Evolutionary conservation across 2,329 filamentous ascomycete species (phyloP), one percentile per base, ranked within the genome.

Genomic region (Aureobasidium lini): DNA sequence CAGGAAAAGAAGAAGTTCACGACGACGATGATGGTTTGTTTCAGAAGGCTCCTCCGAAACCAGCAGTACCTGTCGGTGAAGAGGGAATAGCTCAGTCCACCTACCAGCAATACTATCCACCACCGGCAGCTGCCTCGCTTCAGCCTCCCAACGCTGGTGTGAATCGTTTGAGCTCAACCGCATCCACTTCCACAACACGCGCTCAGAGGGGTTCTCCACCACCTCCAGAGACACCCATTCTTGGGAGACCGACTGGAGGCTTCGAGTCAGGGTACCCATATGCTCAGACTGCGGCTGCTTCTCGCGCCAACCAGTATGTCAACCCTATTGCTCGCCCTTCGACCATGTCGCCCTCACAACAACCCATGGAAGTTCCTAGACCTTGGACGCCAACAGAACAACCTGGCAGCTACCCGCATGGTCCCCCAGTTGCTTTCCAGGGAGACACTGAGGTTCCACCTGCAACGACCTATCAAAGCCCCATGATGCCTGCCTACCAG

Each of bases 381-480:
- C 92, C 92, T 32, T 97, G 93, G 94, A 97, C 93, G 9, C 94
- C 94, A 0, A 97, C 94, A 3, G 94, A 99, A 71, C 82, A 86
- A 60, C 91, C 92, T 1, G 91, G 90, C 34, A 87, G 86, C 62
- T 87, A 91, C 56, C 90, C 90, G 5, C 90, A 96, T 75, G 92
- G 92, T 0, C 91, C 91, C 32, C 91, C 93, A 0, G 91, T 89
- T 0, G 88, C 95, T 1, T 97, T 96, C 66, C 93, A 96, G 74
- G 94, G 94, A 6, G 82, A 84, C 56, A 87, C 86, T 64, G 85
- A 89, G 62, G 84, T 92, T 6, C 73, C 80, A 11, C 23, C 54
- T n/a, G 31, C 47, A 2, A 40, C 54, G 8, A 57, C 8, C 15
- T 57, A 43, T 23, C 43, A 47, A 32, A 47, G 34, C 11, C 54